These are phyloP conservation scores for Escovopsis sp. DNA, from an alignment of 2,329 filamentous ascomycete species.

Conservation along the genomic window DNA sequence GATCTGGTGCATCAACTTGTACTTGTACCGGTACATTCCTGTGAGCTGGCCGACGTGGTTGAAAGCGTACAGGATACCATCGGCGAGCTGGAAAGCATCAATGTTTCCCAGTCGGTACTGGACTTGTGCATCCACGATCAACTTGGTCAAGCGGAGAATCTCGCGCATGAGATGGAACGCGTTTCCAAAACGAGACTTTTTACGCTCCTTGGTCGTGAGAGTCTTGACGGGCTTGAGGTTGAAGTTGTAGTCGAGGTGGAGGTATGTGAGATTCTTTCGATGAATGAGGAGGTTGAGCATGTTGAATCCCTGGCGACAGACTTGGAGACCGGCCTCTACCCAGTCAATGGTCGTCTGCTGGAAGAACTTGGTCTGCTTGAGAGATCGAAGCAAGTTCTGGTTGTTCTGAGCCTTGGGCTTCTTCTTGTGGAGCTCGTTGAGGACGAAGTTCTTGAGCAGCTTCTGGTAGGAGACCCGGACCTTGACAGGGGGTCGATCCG, in stretches of 20 bases:
- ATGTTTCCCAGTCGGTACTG: constrained; percentile 97
- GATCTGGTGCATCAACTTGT: constrained; percentile 99
- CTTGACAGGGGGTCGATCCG: constrained; percentile 77
- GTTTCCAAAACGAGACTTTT: constrained; percentile 98
- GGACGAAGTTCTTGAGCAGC: constrained; percentile 83
- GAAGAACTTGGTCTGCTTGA: constrained; percentile 98
- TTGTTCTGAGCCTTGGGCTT: constrained; percentile 91
- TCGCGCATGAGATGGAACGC: constrained; percentile 98
- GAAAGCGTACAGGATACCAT: constrained; percentile 98
- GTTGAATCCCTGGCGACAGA: constrained; percentile 96
- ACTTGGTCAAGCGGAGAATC: constrained; percentile 85
- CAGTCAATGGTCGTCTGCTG: constrained; percentile 98
- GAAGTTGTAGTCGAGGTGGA: constrained; percentile 99
- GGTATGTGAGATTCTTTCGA: constrained; percentile 93
- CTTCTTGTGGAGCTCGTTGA: constrained; percentile 95
- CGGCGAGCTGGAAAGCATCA: constrained; percentile 94
- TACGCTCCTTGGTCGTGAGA: constrained; percentile 93
- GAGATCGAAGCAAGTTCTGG: constrained; percentile 73
- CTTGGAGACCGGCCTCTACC: constrained; percentile 96
- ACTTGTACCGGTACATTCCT: constrained; percentile 99
- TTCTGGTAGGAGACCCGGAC: constrained; percentile 98
- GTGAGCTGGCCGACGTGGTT: constrained; percentile 97
- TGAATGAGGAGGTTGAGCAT: constrained; percentile 98
- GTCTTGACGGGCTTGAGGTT: constrained; percentile 99
- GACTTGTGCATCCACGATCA: constrained; percentile 96